Percentiles rank a stretch among this genome's conserved stretches.
phyloP scores from a whole-genome alignment of 2,329 filamentous ascomycete genomes.

The Lithohypha guttulata region DNA sequence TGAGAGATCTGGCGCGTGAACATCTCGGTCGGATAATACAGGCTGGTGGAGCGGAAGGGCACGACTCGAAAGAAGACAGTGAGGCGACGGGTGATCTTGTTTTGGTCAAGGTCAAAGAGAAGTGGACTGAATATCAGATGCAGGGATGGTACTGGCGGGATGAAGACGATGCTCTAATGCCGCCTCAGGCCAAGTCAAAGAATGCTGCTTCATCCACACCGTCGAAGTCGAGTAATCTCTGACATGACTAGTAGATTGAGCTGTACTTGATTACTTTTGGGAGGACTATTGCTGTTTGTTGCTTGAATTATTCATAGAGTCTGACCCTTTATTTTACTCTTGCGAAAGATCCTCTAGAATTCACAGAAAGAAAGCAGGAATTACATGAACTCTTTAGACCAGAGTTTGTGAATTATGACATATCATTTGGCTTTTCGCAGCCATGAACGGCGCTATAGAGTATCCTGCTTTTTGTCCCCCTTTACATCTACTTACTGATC shows the following conservation, averaged over 20 bases:
- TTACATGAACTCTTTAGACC: too few relatives aligned
- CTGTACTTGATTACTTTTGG: too few relatives aligned
- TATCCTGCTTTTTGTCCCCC: too few relatives aligned
- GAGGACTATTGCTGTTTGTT: too few relatives aligned
- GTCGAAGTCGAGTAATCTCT: background rate
- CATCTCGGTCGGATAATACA: conserved; percentile 71
- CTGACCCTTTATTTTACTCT: too few relatives aligned
- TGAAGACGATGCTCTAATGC: conserved; percentile 36
- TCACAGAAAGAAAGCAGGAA: too few relatives aligned
- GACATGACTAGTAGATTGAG: background rate
- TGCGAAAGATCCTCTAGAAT: too few relatives aligned
- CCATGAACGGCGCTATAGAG: too few relatives aligned
- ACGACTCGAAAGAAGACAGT: conserved; percentile 89
- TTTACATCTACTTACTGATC: conserved; percentile 9
- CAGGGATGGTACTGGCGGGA: conserved; percentile 60
- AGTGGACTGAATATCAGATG: conserved; percentile 57
- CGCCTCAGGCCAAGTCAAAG: conserved; percentile 19
- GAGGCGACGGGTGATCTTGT: conserved; percentile 80
- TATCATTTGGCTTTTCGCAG: too few relatives aligned
- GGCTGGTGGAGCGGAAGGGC: conserved; percentile 46
- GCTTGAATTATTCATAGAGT: too few relatives aligned
- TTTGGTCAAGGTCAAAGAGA: conserved; percentile 54
- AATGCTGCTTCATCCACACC: too few relatives aligned
- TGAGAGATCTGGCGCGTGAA: conserved; percentile 63
- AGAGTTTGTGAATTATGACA: too few relatives aligned